phyloP scores from a whole-genome alignment of 192 early-diverging fungal species.

The Phycomyces blakesleeanus region DNA sequence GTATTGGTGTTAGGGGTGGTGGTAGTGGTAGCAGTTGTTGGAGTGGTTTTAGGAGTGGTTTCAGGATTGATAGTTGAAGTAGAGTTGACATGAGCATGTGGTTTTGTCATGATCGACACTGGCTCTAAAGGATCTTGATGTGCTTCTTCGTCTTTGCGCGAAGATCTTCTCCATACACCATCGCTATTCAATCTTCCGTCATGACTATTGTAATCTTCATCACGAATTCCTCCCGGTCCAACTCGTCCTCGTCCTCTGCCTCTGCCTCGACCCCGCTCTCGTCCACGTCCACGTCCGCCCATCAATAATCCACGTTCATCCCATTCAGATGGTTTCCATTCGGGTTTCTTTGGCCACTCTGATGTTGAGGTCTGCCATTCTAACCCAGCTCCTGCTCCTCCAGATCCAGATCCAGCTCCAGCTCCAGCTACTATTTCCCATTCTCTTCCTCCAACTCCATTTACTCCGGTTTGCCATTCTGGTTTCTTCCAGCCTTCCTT shows the following conservation, averaged over 20 bases:
- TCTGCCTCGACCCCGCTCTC: slow-evolving; percentile 15
- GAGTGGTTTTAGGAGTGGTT: no score
- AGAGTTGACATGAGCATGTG: not conserved
- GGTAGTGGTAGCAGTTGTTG: no score
- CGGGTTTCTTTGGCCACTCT: not conserved
- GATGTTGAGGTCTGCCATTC: no score
- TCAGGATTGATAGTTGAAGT: no score
- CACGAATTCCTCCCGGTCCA: not conserved
- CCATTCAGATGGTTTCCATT: slow-evolving; percentile 3
- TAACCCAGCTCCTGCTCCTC: no score
- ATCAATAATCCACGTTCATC: not conserved
- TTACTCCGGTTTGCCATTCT: no score
- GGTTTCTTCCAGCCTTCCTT: no score
- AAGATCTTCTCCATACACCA: not conserved
- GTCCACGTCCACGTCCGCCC: slow-evolving; percentile 2
- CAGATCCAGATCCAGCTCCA: no score
- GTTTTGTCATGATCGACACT: not conserved
- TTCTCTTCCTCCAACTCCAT: no score
- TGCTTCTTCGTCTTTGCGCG: not conserved
- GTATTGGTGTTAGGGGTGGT: no score
- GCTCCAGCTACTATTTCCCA: no score
- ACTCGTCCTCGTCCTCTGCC: not conserved
- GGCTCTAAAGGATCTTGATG: slow-evolving; percentile 1
- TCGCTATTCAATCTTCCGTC: not conserved
- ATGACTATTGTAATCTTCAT: slow-evolving; percentile 1